A percentile compares a stretch with the other conserved stretches of the same genome.
Evolutionary conservation across 1,139 yeast genomes (phyloP).

Genomic region (Lizanozyma gosingica): DNA sequence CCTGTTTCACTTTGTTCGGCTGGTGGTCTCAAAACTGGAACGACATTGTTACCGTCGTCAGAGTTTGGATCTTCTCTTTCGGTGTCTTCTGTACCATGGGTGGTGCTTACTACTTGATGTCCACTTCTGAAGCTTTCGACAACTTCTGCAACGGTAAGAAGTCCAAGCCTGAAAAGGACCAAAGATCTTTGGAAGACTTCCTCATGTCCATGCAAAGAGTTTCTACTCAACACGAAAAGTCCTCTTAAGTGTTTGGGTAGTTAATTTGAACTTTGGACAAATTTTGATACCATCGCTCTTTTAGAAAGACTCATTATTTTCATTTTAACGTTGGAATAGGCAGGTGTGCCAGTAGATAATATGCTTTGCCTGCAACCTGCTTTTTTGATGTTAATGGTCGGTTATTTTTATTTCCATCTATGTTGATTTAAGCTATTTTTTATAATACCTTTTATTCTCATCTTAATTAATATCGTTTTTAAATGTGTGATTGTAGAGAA

Average conservation of each 20-base stretch:
- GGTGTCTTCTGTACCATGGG: constrained; percentile 95
- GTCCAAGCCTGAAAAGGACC: constrained; percentile 54
- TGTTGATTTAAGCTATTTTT: not conserved
- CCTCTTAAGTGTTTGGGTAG: constrained; percentile 20
- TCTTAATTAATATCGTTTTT: constrained; percentile 1
- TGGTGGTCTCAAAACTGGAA: constrained; percentile 99
- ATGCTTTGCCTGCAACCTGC: not conserved
- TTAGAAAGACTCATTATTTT: not conserved
- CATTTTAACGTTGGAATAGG: not conserved
- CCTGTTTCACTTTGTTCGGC: constrained; percentile 88
- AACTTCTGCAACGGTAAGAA: constrained; percentile 49
- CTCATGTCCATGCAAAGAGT: constrained; percentile 48
- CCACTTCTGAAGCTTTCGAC: constrained; percentile 36
- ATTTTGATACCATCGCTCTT: not conserved
- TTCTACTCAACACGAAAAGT: constrained; percentile 47
- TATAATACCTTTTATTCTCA: constrained; percentile 1
- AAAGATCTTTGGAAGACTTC: constrained; percentile 88
- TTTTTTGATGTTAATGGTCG: not conserved
- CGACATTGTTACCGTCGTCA: constrained; percentile 87
- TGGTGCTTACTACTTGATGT: constrained; percentile 92
- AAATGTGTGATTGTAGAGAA: constrained; percentile 6
- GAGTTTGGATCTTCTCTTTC: constrained; percentile 91
- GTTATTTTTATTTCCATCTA: not conserved
- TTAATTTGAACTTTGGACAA: not conserved
- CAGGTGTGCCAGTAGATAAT: too few relatives aligned